Evolutionary conservation across 139 green algal species (phyloP), one percentile per base, ranked within the genome.

Genomic region (Spirogloea muscicola): DNA sequence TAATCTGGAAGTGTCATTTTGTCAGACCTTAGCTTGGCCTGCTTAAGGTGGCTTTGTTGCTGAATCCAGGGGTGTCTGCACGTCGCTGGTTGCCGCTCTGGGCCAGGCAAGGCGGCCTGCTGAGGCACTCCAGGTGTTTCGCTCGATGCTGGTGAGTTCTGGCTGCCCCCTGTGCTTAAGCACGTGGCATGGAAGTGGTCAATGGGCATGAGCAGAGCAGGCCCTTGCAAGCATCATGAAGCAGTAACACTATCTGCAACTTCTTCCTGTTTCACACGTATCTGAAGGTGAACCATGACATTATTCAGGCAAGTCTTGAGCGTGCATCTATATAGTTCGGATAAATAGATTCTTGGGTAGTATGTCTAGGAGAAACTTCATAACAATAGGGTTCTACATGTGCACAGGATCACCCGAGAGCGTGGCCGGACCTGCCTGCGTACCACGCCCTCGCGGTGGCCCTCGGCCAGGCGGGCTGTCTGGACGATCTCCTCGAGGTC

Each of bases 401-500:
- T 65, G 16, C 64, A 73, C n/a, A n/a, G 64, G 52, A 57, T 21
- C 21, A 31, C 2, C 40, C 38, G 3, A 3, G 16, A 16, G 62
- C 64, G 42, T 73, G 64, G 64, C 64, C 64, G 31, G 64, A 73
- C 49, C 31, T 61, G 27, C 48, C 49, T 27, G 64, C 64, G 9
- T 73, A 66, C 31, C 31, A 36, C 6, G 64, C 64, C 6, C 42
- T 43, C 38, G 64, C 64, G 6, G 40, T 64, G 48, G 64, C 49
- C 13, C 21, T 73, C 21, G 64, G 64, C 27, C 34, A 43, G 39
- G 64, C 64, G 49, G 64, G 64, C 21, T 61, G 31, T n/a, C 41
- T 73, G 16, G n/a, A 33, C 27, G 39, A 73, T 42, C 64, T 73
- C 27, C 64, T 73, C 21, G 34, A 73, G 64, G 64, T 73, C 18